Percentiles rank a stretch among this genome's conserved stretches.
These are phyloP conservation scores for Pythium scleroteichum DNA, from an alignment of 352 stramenopile genomes.

Conservation along the genomic window DNA sequence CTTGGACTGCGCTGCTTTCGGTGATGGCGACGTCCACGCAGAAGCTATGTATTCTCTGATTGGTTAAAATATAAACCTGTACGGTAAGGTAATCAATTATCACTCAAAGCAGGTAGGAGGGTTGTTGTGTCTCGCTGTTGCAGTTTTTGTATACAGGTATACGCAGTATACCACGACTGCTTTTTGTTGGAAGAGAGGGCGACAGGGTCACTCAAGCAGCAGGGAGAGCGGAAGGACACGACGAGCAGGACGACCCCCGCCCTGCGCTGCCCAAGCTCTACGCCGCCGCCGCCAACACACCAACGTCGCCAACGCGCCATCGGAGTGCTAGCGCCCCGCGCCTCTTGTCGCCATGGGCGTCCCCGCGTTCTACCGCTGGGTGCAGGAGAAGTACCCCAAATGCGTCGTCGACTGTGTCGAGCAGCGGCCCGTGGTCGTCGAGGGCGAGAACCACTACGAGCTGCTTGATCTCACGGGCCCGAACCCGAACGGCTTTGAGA, in stretches of 20 bases:
- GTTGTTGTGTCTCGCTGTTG: constrained; percentile 24
- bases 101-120: background rate
- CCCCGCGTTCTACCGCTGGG: constrained; percentile 99
- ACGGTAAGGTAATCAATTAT: background rate
- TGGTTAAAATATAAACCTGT: constrained; percentile 12
- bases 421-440: constrained; percentile 68
- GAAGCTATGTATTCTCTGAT: background rate
- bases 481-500: constrained; percentile 94
- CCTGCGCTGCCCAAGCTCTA: background rate
- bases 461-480: constrained; percentile 76
- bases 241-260: background rate
- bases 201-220: background rate
- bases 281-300: background rate
- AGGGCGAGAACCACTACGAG: constrained; percentile 81
- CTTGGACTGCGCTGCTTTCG: background rate
- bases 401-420: constrained; percentile 93
- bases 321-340: background rate
- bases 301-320: constrained; percentile 6
- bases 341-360: constrained; percentile 92
- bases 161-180: constrained; percentile 11
- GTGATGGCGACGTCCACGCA: background rate
- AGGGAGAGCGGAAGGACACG: background rate
- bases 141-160: constrained; percentile 23
- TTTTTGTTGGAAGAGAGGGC: constrained; percentile 27
- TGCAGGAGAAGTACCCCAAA: constrained; percentile 99